Evolutionary conservation across 495 filamentous ascomycete species (phyloP).

Genomic region (Cryomyces minteri): DNA sequence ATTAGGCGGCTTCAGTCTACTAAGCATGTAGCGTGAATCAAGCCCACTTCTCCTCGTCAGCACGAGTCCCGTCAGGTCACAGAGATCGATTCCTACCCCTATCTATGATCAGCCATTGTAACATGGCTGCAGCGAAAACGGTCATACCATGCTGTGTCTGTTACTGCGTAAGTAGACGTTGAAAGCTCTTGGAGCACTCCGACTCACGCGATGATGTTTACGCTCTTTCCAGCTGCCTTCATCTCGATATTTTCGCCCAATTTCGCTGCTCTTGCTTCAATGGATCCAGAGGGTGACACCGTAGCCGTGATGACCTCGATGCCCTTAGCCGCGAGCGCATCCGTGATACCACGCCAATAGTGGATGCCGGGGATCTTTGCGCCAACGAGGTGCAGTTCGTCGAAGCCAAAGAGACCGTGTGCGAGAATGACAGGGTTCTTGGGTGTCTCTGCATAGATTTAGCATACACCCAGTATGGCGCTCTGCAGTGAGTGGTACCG

Average conservation of each 20-base stretch:
- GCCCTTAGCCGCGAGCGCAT: slow-evolving; percentile 51
- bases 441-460: neutral
- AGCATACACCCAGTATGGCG: neutral
- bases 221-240: slow-evolving; percentile 49
- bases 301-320: slow-evolving; percentile 65
- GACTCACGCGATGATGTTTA: slow-evolving; percentile 77
- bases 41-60: slow-evolving; percentile 41
- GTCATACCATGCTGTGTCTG: slow-evolving; percentile 57
- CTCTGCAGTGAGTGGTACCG: slow-evolving; percentile 25
- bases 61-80: neutral
- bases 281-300: slow-evolving; percentile 62
- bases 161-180: neutral
- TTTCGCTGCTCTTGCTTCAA: slow-evolving; percentile 56
- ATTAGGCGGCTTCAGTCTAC: slow-evolving; percentile 45
- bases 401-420: slow-evolving; percentile 84
- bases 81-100: slow-evolving; percentile 26
- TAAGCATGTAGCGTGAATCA: slow-evolving; percentile 88
- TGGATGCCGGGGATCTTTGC: slow-evolving; percentile 54
- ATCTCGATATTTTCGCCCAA: slow-evolving; percentile 43
- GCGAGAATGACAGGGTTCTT: slow-evolving; percentile 66
- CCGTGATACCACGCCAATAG: slow-evolving; percentile 85
- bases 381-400: slow-evolving; percentile 58
- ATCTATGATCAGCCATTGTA: neutral
- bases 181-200: too few relatives aligned
- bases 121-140: neutral